phyloP scores from a whole-genome alignment of 148 eudicot genomes.

The Cornus controversa region DNA sequence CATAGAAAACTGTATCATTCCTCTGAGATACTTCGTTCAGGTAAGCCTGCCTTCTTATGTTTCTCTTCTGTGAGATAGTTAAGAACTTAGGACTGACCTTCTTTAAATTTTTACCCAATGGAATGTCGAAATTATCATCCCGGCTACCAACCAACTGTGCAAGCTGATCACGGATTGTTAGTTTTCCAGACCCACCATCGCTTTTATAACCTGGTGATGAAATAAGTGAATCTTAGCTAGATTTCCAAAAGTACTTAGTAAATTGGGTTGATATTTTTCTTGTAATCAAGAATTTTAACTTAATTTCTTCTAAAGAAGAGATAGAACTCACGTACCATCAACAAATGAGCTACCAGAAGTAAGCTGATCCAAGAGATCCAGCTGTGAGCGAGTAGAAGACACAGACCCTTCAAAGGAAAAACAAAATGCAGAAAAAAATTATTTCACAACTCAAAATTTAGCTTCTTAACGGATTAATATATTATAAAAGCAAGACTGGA shows the following conservation, averaged over 20 bases:
- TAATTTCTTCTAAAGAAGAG: not conserved
- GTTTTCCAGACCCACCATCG: constrained; percentile 37
- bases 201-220: constrained; percentile 47
- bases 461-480: not conserved
- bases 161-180: constrained; percentile 75
- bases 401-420: constrained; percentile 28
- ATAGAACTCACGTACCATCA: constrained; percentile 23
- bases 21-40: constrained; percentile 80
- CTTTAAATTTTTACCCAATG: constrained; percentile 81
- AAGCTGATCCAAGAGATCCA: constrained; percentile 83
- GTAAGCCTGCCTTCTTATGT: constrained; percentile 78
- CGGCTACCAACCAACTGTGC: constrained; percentile 51
- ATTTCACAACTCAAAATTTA: not conserved
- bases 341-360: constrained; percentile 39
- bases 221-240: not conserved
- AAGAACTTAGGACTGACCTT: constrained; percentile 71
- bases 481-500: too few relatives aligned
- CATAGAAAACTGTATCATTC: constrained; percentile 80
- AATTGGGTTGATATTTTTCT: too few relatives aligned
- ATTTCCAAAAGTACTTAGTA: too few relatives aligned
- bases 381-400: constrained; percentile 64
- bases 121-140: constrained; percentile 77
- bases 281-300: too few relatives aligned
- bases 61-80: constrained; percentile 91
- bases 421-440: constrained; percentile 3